phyloP scores from a whole-genome alignment of 352 stramenopile genomes.

The Phytopythium aichiense region DNA sequence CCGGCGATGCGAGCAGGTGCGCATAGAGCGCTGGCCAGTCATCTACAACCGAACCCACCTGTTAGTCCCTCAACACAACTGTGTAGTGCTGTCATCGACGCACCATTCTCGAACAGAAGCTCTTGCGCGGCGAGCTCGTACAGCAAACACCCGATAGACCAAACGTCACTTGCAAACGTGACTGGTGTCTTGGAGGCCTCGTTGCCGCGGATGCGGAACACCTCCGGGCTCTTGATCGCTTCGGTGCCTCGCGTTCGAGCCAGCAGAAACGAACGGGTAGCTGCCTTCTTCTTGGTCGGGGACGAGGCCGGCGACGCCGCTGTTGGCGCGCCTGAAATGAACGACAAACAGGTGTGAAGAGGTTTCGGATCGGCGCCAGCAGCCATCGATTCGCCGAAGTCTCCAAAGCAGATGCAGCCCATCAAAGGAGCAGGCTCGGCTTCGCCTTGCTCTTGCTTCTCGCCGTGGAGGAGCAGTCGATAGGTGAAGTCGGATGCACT shows the following conservation, averaged over 20 bases:
- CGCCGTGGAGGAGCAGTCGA: constrained; percentile 22
- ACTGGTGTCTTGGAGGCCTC: constrained; percentile 20
- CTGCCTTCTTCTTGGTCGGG: constrained; percentile 1
- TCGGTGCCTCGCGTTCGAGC: constrained; percentile 63
- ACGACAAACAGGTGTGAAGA: constrained; percentile 18
- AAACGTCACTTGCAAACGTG: constrained; percentile 53
- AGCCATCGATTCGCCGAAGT: constrained; percentile 68
- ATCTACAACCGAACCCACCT: constrained; percentile 21
- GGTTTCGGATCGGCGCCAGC: constrained; percentile 11
- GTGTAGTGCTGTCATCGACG: not conserved
- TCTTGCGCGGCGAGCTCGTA: constrained; percentile 68
- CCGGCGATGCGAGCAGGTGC: constrained; percentile 39
- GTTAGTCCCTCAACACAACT: not conserved
- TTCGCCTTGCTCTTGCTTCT: constrained; percentile 16
- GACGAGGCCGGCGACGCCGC: not conserved
- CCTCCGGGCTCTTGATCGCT: constrained; percentile 76
- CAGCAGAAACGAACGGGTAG: constrained; percentile 9
- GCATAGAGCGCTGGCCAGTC: constrained; percentile 60
- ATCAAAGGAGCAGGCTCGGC: constrained; percentile 10
- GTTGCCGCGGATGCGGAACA: constrained; percentile 44
- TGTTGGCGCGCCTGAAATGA: constrained; percentile 1
- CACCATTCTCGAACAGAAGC: constrained; percentile 62
- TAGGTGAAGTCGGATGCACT: constrained; percentile 26
- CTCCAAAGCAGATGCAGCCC: constrained; percentile 45
- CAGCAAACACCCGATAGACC: constrained; percentile 67